Evolutionary conservation across 2,329 filamentous ascomycete species (phyloP), one percentile per base, ranked within the genome.

Genomic region (Neonectria magnoliae): DNA sequence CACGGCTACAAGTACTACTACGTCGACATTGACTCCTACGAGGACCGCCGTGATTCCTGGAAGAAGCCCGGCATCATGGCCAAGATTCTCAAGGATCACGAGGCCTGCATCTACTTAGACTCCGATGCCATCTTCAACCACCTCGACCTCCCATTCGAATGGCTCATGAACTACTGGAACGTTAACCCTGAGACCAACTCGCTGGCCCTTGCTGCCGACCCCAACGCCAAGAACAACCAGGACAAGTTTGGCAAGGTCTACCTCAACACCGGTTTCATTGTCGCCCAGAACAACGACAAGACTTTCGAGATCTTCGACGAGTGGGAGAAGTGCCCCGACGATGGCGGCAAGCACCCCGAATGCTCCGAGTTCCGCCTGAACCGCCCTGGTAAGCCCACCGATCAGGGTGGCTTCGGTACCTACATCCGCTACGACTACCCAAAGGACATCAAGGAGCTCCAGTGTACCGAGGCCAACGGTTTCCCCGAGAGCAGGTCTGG

Each of bases 191-290:
- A 76, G 18, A 77, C 72, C 62, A 80, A 81, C 75, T 80, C 81
- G 16, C 75, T 83, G 50, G 79, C 81, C 52, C 76, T 83, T 47
- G 80, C 81, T 25, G 68, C 77, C 38, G 81, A 83, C 33, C 81
- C 81, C 5, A 70, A 75, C 27, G 62, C 66, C 36, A 73, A 79
- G 38, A 71, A 72, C 71, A 83, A 83, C 74, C 73, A 76, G 62
- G 81, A 83, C 70, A 73, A 76, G 67, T 78, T 76, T 25, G 77
- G 76, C 63, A 80, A 78, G 59, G 69, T 77, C 68, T 83, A 80
- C 78, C 78, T 81, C 70, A 86, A 86, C 76, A 84, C 84, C 1
- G 84, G 84, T 18, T 86, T 86, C 77, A 84, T 86, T 73, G 76
- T 86, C 42, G 80, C 84, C 4, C 84, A 86, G 75, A 84, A 85